phyloP scores from a whole-genome alignment of 1,284 basidiomycete species.

The Ganoderma sinense region DNA sequence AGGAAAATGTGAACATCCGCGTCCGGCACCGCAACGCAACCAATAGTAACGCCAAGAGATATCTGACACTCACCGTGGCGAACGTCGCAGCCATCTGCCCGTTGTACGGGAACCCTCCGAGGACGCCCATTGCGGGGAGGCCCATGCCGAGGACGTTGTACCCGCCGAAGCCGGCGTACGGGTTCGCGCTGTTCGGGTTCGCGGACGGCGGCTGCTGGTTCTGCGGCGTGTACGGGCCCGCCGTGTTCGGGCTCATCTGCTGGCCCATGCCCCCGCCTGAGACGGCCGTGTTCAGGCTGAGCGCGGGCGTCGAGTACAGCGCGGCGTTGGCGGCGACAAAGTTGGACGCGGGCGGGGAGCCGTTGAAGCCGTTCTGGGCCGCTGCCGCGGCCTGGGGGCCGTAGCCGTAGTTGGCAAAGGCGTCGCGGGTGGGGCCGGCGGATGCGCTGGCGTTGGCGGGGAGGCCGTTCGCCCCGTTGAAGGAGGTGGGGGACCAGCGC shows the following conservation, averaged over 20 bases:
- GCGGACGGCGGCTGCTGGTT: constrained; percentile 49
- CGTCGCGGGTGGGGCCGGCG: constrained; percentile 54
- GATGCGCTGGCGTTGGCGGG: constrained; percentile 48
- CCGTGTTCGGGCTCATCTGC: constrained; percentile 73
- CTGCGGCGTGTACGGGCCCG: constrained; percentile 48
- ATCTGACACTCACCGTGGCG: constrained; percentile 56
- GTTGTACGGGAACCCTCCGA: constrained; percentile 72
- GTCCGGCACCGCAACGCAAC: too few relatives aligned
- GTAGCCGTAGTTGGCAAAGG: constrained; percentile 86
- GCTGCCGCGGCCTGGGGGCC: constrained; percentile 74
- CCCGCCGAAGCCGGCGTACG: constrained; percentile 62
- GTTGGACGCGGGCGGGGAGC: constrained; percentile 53
- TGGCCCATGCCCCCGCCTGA: constrained; percentile 57
- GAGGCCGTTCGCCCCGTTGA: constrained; percentile 47
- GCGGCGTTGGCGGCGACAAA: constrained; percentile 51
- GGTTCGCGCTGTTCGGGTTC: constrained; percentile 46
- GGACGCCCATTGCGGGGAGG: constrained; percentile 71
- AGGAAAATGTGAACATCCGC: neutral
- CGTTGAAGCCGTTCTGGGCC: constrained; percentile 53
- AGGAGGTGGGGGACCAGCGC: constrained; percentile 81
- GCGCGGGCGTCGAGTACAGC: constrained; percentile 75
- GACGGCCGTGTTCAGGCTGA: constrained; percentile 71
- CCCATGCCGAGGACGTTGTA: constrained; percentile 84
- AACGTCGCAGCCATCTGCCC: constrained; percentile 70
- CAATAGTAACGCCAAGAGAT: neutral